These are phyloP conservation scores for Barbarea vulgaris DNA, from an alignment of 345 rosid species.

Conservation along the genomic window DNA sequence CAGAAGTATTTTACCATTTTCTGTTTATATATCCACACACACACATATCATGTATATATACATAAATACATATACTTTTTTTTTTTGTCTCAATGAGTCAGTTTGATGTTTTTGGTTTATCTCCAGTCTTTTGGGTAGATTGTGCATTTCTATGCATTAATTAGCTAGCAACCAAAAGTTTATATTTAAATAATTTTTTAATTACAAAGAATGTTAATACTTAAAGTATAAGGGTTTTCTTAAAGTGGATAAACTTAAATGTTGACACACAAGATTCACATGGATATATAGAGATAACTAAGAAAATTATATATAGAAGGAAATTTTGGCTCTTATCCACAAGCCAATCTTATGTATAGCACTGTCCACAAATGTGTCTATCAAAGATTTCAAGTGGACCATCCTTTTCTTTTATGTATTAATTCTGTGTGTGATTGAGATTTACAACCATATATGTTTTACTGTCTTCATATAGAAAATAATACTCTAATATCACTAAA, in stretches of 20 bases:
- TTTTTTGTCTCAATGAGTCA: neutral
- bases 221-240: neutral
- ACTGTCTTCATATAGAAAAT: neutral
- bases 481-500: neutral
- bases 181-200: neutral
- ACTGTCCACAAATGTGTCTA: constrained; percentile 28
- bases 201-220: neutral
- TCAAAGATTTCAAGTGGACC: constrained; percentile 30
- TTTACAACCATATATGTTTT: constrained; percentile 11
- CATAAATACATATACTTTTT: neutral
- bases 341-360: constrained; percentile 14
- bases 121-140: neutral
- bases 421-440: neutral
- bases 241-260: neutral
- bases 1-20: neutral
- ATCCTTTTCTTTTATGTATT: neutral
- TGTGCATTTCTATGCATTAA: neutral
- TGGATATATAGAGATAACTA: neutral
- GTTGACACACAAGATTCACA: constrained; percentile 1
- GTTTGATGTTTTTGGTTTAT: neutral
- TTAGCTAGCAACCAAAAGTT: neutral
- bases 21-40: too few relatives aligned
- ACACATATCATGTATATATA: too few relatives aligned
- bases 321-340: constrained; percentile 26
- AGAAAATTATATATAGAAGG: neutral